Evolutionary conservation across 2,329 filamentous ascomycete species (phyloP), one percentile per base, ranked within the genome.

Genomic region (Exutisphaerella laricina): DNA sequence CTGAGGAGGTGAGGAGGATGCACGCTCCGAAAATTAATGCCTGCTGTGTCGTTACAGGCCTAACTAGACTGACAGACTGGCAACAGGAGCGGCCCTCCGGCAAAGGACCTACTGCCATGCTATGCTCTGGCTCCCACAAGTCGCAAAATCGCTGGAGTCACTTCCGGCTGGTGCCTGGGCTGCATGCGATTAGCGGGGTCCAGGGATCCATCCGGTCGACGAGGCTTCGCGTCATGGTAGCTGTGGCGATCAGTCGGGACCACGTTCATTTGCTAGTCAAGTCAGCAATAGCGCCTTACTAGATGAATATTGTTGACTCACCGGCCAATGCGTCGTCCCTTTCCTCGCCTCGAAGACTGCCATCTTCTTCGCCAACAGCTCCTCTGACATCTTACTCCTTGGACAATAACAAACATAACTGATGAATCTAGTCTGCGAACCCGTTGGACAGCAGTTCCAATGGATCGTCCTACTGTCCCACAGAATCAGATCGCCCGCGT

Each of bases 391-490:
- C 17, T 43, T 26, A 20, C 29, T 45, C 16, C 49, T 32, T 3
- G 54, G 50, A 21, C 49, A 52, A 17, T 53, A 55, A 28, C 51
- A 54, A 2, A 55, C 52, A 35, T 56, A 56, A 4, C 39, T 45
- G 21, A 49, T 43, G 39, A 48, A 50, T 22, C 49, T 31, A 4
- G 45, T 55, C 39, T 52, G 48, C n/a, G 30, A 25, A 5, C 45
- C 47, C 10, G 32, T 41, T n/a, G 51, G 51, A 30, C 35, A 45
- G 31, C 33, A 41, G 22, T 54, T 63, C 48, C 68, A 74, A 54
- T 75, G 72, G 38, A 73, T 67, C 0, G 68, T 70, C 3, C 72
- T 58, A 3, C 66, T 52, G 38, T 58, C 55, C 56, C 56, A 58
- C 5, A 58, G 45, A 18, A 58, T 57, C 12, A 58, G 37, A 37